Percentiles rank a stretch among this genome's conserved stretches.
Conservation (phyloP, 768 basidiomycete genomes). For the Rickenella mellea region DNA sequence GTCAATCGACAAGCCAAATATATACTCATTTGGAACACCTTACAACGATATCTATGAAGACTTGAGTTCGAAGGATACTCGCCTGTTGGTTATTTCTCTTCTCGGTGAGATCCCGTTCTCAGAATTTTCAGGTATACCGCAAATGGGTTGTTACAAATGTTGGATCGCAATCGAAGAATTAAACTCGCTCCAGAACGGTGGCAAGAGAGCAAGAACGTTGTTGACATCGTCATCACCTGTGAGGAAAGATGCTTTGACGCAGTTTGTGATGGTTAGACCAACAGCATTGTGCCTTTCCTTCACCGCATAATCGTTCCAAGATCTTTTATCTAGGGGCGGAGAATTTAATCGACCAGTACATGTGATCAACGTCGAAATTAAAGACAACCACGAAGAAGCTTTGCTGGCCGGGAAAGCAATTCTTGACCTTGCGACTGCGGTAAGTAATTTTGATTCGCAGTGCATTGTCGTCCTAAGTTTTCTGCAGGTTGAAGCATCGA, state of each 20-base stretch:
- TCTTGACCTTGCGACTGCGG: constrained; percentile 81
- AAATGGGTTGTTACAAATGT: constrained; percentile 91
- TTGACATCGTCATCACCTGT: constrained; percentile 98
- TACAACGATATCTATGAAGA: constrained; percentile 95
- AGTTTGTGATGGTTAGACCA: constrained; percentile 94
- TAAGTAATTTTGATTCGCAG: constrained; percentile 35
- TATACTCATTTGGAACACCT: constrained; percentile 93
- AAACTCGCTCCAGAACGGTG: constrained; percentile 93
- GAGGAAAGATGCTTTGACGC: constrained; percentile 98
- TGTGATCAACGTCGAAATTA: constrained; percentile 95
- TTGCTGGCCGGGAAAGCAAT: constrained; percentile 93
- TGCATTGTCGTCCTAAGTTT: background rate
- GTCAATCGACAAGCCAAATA: constrained; percentile 95
- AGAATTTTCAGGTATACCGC: constrained; percentile 62
- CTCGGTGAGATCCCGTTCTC: background rate
- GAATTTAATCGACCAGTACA: constrained; percentile 93
- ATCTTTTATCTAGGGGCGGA: constrained; percentile 79
- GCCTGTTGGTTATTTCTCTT: constrained; percentile 48
- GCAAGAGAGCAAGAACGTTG: constrained; percentile 83
- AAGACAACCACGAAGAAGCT: constrained; percentile 98
- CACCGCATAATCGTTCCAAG: constrained; percentile 28
- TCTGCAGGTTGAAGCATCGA: constrained; percentile 69
- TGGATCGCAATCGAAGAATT: constrained; percentile 88
- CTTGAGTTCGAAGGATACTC: constrained; percentile 69
- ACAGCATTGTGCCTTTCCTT: constrained; percentile 7